Percentiles rank a stretch among this genome's conserved stretches.
phyloP scores from a whole-genome alignment of 768 basidiomycete species.

The Suillus tomentosus region DNA sequence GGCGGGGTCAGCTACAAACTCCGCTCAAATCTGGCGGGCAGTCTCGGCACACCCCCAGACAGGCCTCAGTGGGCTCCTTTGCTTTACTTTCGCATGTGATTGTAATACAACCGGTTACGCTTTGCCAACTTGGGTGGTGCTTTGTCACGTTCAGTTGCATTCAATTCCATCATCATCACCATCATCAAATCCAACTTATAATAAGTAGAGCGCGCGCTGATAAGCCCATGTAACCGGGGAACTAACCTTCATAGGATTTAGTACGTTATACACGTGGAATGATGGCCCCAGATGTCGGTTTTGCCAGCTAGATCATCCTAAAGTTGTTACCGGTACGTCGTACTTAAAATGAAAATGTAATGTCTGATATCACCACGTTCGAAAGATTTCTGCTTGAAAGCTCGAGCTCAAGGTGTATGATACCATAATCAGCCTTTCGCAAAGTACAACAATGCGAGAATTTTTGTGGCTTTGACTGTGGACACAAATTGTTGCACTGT shows the following conservation, averaged over 20 bases:
- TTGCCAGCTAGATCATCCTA: neutral
- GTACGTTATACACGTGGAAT: neutral
- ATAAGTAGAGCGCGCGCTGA: neutral
- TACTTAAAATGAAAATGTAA: neutral
- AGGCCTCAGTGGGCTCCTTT: too few species aligned
- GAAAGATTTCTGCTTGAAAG: neutral
- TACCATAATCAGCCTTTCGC: too few species aligned
- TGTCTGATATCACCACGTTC: neutral
- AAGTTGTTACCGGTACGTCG: slow-evolving; percentile 1
- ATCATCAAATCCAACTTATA: neutral
- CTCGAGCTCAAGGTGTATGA: neutral
- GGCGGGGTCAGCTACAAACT: too few species aligned
- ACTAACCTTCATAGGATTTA: neutral
- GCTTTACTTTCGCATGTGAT: neutral
- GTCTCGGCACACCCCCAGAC: too few species aligned
- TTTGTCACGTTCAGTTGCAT: too few species aligned
- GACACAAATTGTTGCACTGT: neutral
- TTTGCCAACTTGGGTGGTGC: too few species aligned
- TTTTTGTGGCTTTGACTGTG: neutral
- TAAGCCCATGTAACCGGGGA: neutral
- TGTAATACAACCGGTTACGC: neutral
- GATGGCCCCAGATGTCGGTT: neutral
- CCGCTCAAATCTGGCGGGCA: too few species aligned
- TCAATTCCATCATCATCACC: neutral
- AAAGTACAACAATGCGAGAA: neutral